Conservation (phyloP, 225 moss, liverwort and hornwort genomes). For the Ulota crispa region DNA sequence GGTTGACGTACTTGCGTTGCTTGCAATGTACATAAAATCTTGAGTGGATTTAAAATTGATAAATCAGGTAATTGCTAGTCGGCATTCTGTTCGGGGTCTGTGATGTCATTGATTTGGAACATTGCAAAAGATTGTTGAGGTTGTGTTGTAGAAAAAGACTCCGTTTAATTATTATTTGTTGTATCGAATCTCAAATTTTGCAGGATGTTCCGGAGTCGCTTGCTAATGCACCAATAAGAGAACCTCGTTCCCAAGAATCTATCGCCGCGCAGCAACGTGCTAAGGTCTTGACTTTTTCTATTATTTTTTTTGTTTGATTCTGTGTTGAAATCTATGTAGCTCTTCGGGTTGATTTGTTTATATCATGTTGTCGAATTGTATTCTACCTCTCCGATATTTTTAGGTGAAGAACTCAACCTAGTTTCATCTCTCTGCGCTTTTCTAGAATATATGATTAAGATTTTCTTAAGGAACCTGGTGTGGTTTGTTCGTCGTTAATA, state of each 20-base stretch:
- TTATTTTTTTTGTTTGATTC: neutral
- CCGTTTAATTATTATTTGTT: neutral
- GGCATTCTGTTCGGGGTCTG: neutral
- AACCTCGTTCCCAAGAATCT: slow-evolving; percentile 64
- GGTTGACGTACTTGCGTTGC: neutral
- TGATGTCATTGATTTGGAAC: neutral
- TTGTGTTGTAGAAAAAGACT: neutral
- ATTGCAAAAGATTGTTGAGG: neutral
- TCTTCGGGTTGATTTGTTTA: neutral
- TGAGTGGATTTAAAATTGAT: neutral
- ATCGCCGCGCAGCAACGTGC: slow-evolving; percentile 74
- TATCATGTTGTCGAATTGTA: neutral
- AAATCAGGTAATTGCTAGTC: neutral
- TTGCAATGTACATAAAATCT: neutral
- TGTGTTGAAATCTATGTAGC: neutral
- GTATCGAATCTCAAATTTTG: slow-evolving; percentile 3
- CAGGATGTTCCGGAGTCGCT: slow-evolving; percentile 73
- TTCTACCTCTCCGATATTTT: neutral
- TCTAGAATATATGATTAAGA: neutral
- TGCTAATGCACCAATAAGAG: slow-evolving; percentile 57
- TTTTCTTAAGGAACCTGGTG: neutral
- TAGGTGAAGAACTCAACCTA: neutral
- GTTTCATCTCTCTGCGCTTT: neutral
- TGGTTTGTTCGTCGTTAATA: neutral
- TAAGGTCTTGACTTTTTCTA: slow-evolving; percentile 32